These are phyloP conservation scores for Lasiodiplodia sp. DNA, from an alignment of 2,329 filamentous ascomycete genomes.

Conservation along the genomic window DNA sequence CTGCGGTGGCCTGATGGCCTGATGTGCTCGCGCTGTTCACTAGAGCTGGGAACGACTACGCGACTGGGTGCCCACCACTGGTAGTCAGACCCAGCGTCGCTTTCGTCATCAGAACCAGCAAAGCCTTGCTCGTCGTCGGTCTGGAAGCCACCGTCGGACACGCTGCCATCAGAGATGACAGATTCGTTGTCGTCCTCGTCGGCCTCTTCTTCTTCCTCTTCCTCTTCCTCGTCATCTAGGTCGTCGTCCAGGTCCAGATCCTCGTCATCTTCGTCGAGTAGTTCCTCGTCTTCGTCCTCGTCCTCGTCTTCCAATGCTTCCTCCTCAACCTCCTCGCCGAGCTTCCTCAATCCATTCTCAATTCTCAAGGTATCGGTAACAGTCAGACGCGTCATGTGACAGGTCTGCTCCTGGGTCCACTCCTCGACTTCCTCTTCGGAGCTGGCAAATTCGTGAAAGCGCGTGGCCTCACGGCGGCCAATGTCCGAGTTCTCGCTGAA, in stretches of 20 bases:
- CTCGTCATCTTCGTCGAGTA: slow-evolving; percentile 66
- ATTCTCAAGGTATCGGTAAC: slow-evolving; percentile 89
- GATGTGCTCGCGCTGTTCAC: slow-evolving; percentile 59
- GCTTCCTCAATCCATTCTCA: slow-evolving; percentile 84
- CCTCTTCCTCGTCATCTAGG: slow-evolving; percentile 41
- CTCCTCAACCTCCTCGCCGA: slow-evolving; percentile 90
- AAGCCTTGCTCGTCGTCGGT: slow-evolving; percentile 81
- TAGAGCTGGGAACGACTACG: slow-evolving; percentile 62
- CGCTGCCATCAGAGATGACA: slow-evolving; percentile 42
- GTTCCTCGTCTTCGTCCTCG: slow-evolving; percentile 73
- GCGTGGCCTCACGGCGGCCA: slow-evolving; percentile 61
- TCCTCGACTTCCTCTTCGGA: slow-evolving; percentile 80
- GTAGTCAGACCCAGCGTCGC: slow-evolving; percentile 69
- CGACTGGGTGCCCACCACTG: slow-evolving; percentile 67
- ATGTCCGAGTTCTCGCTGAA: slow-evolving; percentile 50
- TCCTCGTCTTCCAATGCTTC: slow-evolving; percentile 78
- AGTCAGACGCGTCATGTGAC: slow-evolving; percentile 75
- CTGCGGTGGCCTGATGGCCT: slow-evolving; percentile 55
- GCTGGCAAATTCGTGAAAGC: slow-evolving; percentile 92
- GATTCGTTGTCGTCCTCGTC: slow-evolving; percentile 50
- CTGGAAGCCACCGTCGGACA: slow-evolving; percentile 74
- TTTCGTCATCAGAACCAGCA: slow-evolving; percentile 72
- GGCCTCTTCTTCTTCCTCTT: slow-evolving; percentile 53
- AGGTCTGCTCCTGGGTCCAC: slow-evolving; percentile 79
- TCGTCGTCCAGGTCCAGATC: slow-evolving; percentile 60